Evolutionary conservation across 2,329 filamentous ascomycete genomes (phyloP).

Genomic region (Paecilomyces fulvus): DNA sequence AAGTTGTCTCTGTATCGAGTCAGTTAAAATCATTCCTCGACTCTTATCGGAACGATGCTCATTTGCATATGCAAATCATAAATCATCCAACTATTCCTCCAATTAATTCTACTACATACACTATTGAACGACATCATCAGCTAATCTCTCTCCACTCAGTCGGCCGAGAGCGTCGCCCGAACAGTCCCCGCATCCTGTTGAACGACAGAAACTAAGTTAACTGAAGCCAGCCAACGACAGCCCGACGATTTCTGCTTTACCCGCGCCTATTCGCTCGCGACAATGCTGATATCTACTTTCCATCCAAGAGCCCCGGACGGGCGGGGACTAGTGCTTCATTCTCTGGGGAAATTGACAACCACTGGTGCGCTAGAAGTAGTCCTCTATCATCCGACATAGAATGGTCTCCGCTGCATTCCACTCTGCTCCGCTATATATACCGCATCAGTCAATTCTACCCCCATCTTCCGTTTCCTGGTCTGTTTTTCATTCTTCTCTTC

Average conservation of each 20-base stretch:
- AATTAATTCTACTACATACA: not conserved
- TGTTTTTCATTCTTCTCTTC: not conserved
- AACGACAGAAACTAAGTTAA: not conserved
- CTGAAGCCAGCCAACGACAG: slow-evolving; percentile 2
- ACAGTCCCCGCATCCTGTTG: not conserved
- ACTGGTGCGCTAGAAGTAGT: not conserved
- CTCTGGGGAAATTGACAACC: not conserved
- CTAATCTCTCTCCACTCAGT: not conserved
- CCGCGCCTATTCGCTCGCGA: slow-evolving; percentile 6
- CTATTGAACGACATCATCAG: not conserved
- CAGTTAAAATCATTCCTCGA: too few relatives aligned
- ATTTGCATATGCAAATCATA: not conserved
- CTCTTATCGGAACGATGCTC: too few relatives aligned
- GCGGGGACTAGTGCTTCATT: not conserved
- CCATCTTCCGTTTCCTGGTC: slow-evolving; percentile 1
- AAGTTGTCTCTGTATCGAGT: too few relatives aligned
- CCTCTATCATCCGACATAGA: not conserved
- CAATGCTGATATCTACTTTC: not conserved
- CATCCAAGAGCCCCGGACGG: not conserved
- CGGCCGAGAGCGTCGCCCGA: not conserved
- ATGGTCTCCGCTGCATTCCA: not conserved
- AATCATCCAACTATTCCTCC: not conserved
- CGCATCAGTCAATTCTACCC: not conserved
- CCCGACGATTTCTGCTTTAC: slow-evolving; percentile 5
- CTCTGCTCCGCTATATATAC: not conserved